These are phyloP conservation scores for Choiromyces venosus DNA, from an alignment of 495 filamentous ascomycete genomes.

Conservation along the genomic window DNA sequence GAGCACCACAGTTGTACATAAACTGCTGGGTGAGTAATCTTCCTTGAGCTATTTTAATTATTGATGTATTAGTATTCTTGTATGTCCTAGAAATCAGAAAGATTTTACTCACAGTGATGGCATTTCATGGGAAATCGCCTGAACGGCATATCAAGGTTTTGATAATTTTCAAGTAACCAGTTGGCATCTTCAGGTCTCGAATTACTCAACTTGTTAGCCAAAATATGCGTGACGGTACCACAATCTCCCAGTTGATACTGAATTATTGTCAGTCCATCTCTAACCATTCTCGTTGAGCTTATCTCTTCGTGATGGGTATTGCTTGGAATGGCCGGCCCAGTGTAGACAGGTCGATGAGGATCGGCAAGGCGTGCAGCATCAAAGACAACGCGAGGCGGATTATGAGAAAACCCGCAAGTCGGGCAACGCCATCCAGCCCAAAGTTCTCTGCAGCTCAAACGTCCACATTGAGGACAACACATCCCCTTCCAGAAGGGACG, in stretches of 20 bases:
- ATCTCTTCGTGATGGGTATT: conserved; percentile 30
- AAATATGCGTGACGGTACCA: conserved; percentile 61
- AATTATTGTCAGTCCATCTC: conserved; percentile 37
- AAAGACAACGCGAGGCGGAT: conserved; percentile 31
- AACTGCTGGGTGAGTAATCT: conserved; percentile 62
- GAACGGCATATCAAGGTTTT: conserved; percentile 55
- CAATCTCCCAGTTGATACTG: conserved; percentile 45
- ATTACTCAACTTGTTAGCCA: conserved; percentile 52
- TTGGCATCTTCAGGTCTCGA: conserved; percentile 53
- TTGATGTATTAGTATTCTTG: conserved; percentile 5
- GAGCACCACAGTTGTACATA: conserved; percentile 68
- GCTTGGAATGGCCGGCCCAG: conserved; percentile 34
- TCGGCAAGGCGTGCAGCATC: conserved; percentile 43
- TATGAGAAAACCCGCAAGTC: conserved; percentile 48
- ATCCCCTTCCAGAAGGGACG: conserved; percentile 57
- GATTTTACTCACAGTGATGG: conserved; percentile 44
- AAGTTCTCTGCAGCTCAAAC: conserved; percentile 56
- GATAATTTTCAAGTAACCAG: conserved; percentile 59
- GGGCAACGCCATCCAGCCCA: conserved; percentile 65
- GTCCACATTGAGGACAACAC: conserved; percentile 64
- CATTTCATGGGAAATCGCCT: conserved; percentile 51
- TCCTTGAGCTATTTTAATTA: conserved; percentile 37
- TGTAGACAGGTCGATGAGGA: conserved; percentile 36
- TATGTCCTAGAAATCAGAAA: neutral
- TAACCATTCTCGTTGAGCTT: conserved; percentile 20